Percentiles rank a stretch among this genome's conserved stretches.
phyloP scores from a whole-genome alignment of 345 rosid genomes.

The Kernera saxatilis region DNA sequence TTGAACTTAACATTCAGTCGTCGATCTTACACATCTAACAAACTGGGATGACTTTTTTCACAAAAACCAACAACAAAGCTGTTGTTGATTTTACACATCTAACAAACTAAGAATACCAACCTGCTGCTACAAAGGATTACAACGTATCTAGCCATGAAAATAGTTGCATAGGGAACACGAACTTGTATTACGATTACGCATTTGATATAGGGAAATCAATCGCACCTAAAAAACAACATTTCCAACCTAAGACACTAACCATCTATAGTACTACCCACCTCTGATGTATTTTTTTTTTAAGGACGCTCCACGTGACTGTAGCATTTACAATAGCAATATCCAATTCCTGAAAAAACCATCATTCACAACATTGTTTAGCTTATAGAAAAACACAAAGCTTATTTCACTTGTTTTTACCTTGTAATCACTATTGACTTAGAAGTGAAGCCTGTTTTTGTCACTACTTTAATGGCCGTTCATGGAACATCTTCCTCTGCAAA shows the following conservation, averaged over 20 bases:
- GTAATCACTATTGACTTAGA: conserved; percentile 92
- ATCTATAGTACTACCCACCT: conserved; percentile 40
- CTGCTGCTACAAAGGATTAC: not conserved
- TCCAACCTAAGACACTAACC: conserved; percentile 8
- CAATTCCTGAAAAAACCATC: conserved; percentile 54
- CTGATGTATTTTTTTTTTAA: conserved; percentile 75
- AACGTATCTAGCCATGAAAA: conserved; percentile 51
- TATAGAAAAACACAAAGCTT: not conserved
- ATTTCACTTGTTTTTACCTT: conserved; percentile 45
- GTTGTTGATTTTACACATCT: not conserved
- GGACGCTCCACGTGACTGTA: conserved; percentile 94
- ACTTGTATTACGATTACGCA: not conserved
- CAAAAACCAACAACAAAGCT: not conserved
- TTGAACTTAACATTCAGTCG: too few species aligned
- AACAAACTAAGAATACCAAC: not conserved
- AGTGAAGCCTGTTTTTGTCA: too few species aligned
- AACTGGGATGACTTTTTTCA: too few species aligned
- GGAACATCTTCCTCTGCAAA: too few species aligned
- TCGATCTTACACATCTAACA: too few species aligned
- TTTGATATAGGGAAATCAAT: not conserved
- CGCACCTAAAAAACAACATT: not conserved
- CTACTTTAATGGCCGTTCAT: too few species aligned
- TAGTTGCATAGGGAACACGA: conserved; percentile 50
- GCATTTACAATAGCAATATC: conserved; percentile 93
- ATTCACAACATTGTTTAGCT: conserved; percentile 2